Conservation (phyloP, 2,329 filamentous ascomycete genomes). For the Aspergillus sp. region DNA sequence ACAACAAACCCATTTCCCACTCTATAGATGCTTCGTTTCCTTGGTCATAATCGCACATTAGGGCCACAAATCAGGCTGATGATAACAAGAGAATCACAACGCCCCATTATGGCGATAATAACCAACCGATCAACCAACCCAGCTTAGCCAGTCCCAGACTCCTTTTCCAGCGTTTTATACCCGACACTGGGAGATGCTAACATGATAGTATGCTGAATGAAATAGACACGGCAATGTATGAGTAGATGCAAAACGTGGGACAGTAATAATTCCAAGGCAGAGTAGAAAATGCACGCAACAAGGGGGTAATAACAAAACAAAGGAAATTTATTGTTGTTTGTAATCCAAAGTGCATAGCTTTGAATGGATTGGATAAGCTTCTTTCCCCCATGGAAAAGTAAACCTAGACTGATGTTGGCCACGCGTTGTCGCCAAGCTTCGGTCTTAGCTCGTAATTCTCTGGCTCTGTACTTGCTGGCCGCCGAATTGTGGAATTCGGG, state of each 20-base stretch:
- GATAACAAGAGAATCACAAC: conserved; percentile 14
- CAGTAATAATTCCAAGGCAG: background rate
- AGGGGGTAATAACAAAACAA: conserved; percentile 22
- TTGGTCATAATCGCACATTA: conserved; percentile 10
- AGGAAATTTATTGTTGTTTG: conserved; percentile 19
- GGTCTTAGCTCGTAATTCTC: conserved; percentile 65
- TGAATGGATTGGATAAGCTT: background rate
- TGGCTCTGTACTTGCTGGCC: conserved; percentile 74
- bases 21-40: conserved; percentile 22
- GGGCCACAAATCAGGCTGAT: conserved; percentile 9
- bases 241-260: conserved; percentile 13
- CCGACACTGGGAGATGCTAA: conserved; percentile 23
- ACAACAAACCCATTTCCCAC: conserved; percentile 21
- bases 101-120: conserved; percentile 15
- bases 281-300: conserved; percentile 14
- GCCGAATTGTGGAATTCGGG: conserved; percentile 64
- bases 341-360: background rate
- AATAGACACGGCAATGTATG: conserved; percentile 17
- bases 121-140: conserved; percentile 22
- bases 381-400: background rate
- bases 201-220: conserved; percentile 21
- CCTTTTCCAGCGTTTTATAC: conserved; percentile 23
- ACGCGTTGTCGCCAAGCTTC: conserved; percentile 35
- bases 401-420: conserved; percentile 38
- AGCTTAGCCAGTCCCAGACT: conserved; percentile 17